phyloP scores from a whole-genome alignment of 495 filamentous ascomycete genomes.

The Penicillium soppii region DNA sequence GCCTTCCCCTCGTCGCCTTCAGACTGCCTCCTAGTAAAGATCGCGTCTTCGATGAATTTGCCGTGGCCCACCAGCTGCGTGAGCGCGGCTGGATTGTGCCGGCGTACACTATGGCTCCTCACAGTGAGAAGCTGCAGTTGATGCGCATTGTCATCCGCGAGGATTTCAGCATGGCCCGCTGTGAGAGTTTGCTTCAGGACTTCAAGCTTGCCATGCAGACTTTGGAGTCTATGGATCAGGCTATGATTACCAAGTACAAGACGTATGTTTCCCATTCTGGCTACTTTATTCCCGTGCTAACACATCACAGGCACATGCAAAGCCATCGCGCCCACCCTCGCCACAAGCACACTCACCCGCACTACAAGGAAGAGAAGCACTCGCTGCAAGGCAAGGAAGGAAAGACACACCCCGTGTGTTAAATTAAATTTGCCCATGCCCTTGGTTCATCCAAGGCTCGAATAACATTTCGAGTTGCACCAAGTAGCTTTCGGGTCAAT shows the following conservation, averaged over 20 bases:
- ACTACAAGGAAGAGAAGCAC: conserved; percentile 75
- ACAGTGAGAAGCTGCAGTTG: conserved; percentile 75
- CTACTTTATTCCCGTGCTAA: conserved; percentile 7
- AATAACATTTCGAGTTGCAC: background rate
- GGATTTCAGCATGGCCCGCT: conserved; percentile 77
- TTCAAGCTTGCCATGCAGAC: conserved; percentile 67
- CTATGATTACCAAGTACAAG: conserved; percentile 62
- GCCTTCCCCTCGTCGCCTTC: conserved; percentile 85
- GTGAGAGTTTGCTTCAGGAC: conserved; percentile 69
- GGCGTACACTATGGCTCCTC: conserved; percentile 91
- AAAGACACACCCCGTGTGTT: conserved; percentile 86
- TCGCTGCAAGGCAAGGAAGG: conserved; percentile 83
- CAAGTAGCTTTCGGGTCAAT: background rate
- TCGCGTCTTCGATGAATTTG: conserved; percentile 78
- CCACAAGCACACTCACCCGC: conserved; percentile 60
- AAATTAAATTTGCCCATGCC: conserved; percentile 25
- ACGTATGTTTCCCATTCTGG: conserved; percentile 43
- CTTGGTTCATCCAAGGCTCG: too few species aligned
- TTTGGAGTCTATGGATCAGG: conserved; percentile 70
- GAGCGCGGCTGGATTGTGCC: conserved; percentile 87
- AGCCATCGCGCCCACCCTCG: conserved; percentile 54
- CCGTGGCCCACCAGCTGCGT: conserved; percentile 77
- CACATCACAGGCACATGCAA: conserved; percentile 46
- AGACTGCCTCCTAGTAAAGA: conserved; percentile 59
- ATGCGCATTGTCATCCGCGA: conserved; percentile 87